phyloP scores from a whole-genome alignment of 1,284 basidiomycete species.

The Gomphus bonarii region DNA sequence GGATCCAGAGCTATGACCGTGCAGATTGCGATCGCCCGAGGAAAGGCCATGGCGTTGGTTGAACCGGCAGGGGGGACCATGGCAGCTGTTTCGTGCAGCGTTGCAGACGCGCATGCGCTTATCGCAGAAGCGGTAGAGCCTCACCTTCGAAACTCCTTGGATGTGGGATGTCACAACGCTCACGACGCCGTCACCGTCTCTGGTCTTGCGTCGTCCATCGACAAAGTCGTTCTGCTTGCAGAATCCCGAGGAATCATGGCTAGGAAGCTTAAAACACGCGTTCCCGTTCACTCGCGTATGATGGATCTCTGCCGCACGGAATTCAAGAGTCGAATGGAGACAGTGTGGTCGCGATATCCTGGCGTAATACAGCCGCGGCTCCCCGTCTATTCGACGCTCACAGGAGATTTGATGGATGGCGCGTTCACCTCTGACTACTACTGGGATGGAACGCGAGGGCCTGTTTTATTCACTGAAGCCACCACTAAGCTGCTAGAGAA shows the following conservation, averaged over 20 bases:
- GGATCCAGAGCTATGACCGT: slow-evolving; percentile 28
- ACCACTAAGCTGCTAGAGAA: background rate
- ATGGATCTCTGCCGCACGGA: slow-evolving; percentile 23
- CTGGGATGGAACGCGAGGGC: slow-evolving; percentile 24
- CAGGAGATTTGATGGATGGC: slow-evolving; percentile 15
- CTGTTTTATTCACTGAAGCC: slow-evolving; percentile 17
- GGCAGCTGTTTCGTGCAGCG: slow-evolving; percentile 30
- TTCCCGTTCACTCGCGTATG: slow-evolving; percentile 25
- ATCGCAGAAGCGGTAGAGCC: slow-evolving; percentile 12
- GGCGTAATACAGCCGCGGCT: slow-evolving; percentile 10
- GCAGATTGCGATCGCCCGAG: slow-evolving; percentile 29
- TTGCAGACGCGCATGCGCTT: slow-evolving; percentile 17
- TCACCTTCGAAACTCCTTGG: background rate
- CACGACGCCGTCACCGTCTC: slow-evolving; percentile 26
- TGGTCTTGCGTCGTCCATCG: slow-evolving; percentile 21
- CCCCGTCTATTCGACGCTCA: slow-evolving; percentile 19
- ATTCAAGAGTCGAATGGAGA: slow-evolving; percentile 17
- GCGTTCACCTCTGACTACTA: slow-evolving; percentile 23
- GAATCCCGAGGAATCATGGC: slow-evolving; percentile 22
- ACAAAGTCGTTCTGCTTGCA: slow-evolving; percentile 21
- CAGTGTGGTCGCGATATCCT: slow-evolving; percentile 20
- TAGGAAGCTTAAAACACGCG: slow-evolving; percentile 21
- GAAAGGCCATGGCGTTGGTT: slow-evolving; percentile 23
- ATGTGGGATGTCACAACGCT: slow-evolving; percentile 29
- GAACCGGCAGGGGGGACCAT: slow-evolving; percentile 28